Base-by-base conservation (phyloP, 345 rosid species). In the Carallia brachiata region DNA sequence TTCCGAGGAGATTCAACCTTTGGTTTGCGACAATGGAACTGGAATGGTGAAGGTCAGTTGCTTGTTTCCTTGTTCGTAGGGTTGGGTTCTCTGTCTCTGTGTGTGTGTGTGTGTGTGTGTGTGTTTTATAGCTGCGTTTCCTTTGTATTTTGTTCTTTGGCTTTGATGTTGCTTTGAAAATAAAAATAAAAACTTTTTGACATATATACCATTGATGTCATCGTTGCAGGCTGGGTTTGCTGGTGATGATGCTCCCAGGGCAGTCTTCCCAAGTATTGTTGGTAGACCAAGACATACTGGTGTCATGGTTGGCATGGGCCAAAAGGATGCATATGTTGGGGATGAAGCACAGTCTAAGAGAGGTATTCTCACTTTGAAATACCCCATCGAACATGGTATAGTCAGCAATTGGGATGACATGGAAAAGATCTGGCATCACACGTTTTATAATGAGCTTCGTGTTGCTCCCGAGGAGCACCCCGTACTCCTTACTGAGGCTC, bases 1-100 rank as follows among this genome's bases (percentile, higher is more conserved):
- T 61, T 84, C 85, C 17, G 98, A 92, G 87, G 98, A 92, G 68
- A 92, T 92, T 76, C 92, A 87, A 74, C 92, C 92, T 69, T 89
- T 87, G 2, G 92, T 87, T 12, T 87, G 92, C 5, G 92, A 87
- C 84, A 87, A 87, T 83, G 91, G 91, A 70, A 87, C 91, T 31
- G 91, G 91, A 70, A 87, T 84, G 91, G 91, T 87, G 66, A 87
- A 87, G 89, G 91, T 87, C 36, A 61, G 91, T 73, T 10, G 17
- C 5, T 56, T 65, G 2, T 36, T 48, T 23, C 60, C 6, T 8
- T 2, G 13, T 27, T 9, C 5, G 15, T 23, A 19, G 4, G 18
- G 28, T 19, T 55, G 31, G 23, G 23, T 23, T 23, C 23, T 23
- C 23, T 32, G 34, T 7, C 15, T 56, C 1, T 19, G 19, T 2